Evolutionary conservation across 1,284 basidiomycete genomes (phyloP).

Genomic region (Gymnopus androsaceus): DNA sequence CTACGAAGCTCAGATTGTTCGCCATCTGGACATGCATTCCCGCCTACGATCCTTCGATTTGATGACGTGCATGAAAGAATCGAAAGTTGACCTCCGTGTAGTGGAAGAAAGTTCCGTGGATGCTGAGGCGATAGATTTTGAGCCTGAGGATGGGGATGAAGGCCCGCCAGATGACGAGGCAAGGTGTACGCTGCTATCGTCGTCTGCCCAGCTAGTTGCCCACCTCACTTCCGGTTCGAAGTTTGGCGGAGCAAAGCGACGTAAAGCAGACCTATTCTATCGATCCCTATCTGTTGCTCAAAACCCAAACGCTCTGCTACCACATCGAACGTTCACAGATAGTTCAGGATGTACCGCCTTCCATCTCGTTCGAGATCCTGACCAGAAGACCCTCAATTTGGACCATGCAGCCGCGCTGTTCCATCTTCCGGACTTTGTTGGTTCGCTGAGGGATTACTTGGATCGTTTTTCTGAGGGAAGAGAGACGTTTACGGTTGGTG

Average conservation of each 20-base stretch:
- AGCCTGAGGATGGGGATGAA: too few species aligned
- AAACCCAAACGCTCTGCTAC: background rate
- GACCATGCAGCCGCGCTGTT: background rate
- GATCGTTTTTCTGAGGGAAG: background rate
- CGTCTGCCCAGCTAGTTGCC: background rate
- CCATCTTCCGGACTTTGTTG: background rate
- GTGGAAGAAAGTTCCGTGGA: background rate
- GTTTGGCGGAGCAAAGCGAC: background rate
- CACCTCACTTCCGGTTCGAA: background rate
- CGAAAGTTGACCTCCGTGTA: background rate
- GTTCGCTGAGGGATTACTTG: background rate
- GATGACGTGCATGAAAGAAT: background rate
- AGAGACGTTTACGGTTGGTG: background rate
- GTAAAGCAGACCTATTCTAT: background rate
- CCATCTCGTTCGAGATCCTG: background rate
- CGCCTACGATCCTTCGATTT: background rate
- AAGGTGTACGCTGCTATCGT: background rate
- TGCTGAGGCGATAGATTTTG: too few species aligned
- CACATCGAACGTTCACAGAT: background rate
- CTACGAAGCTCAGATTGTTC: constrained; percentile 25
- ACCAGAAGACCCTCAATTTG: background rate
- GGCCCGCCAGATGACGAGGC: too few species aligned
- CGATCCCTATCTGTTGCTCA: background rate
- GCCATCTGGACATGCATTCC: constrained; percentile 18
- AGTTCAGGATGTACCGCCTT: background rate